These are phyloP conservation scores for Wickerhamomyces chambardii DNA, from an alignment of 805 yeast genomes.

Conservation along the genomic window DNA sequence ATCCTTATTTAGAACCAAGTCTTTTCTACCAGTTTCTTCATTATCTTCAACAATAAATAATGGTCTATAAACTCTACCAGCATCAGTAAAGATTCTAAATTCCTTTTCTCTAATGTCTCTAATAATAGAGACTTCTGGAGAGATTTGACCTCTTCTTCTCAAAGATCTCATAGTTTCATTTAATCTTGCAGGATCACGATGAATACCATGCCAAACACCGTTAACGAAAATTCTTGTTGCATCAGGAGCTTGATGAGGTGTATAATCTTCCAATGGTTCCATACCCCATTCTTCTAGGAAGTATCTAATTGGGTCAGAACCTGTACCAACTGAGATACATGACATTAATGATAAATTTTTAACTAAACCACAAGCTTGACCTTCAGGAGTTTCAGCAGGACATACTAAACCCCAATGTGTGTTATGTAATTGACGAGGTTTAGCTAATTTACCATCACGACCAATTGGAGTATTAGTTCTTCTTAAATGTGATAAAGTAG, in stretches of 20 bases:
- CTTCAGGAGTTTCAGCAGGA: slow-evolving; percentile 99
- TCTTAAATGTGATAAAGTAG: slow-evolving; percentile 97
- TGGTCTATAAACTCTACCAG: slow-evolving; percentile 97
- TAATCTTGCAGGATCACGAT: slow-evolving; percentile 89
- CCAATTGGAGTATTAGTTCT: slow-evolving; percentile 99
- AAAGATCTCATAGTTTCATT: slow-evolving; percentile 85
- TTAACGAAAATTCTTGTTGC: slow-evolving; percentile 93
- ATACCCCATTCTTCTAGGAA: slow-evolving; percentile 98
- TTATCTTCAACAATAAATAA: slow-evolving; percentile 89
- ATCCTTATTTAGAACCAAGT: slow-evolving; percentile 75
- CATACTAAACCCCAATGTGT: slow-evolving; percentile 99
- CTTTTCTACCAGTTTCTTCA: slow-evolving; percentile 51
- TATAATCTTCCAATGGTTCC: slow-evolving; percentile 95
- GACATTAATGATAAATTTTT: slow-evolving; percentile 95
- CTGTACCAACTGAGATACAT: slow-evolving; percentile 95
- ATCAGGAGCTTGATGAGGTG: slow-evolving; percentile 84
- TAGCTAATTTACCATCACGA: slow-evolving; percentile 97
- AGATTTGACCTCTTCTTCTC: slow-evolving; percentile 91
- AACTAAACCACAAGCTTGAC: slow-evolving; percentile 99
- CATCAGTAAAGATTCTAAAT: slow-evolving; percentile 94
- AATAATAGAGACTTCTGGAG: slow-evolving; percentile 93
- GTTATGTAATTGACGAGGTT: slow-evolving; percentile 97
- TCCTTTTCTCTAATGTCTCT: slow-evolving; percentile 97
- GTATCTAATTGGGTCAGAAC: slow-evolving; percentile 90
- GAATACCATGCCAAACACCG: slow-evolving; percentile 99